These are phyloP conservation scores for Ashbya aceris DNA, from an alignment of 1,139 yeast genomes.

Conservation along the genomic window DNA sequence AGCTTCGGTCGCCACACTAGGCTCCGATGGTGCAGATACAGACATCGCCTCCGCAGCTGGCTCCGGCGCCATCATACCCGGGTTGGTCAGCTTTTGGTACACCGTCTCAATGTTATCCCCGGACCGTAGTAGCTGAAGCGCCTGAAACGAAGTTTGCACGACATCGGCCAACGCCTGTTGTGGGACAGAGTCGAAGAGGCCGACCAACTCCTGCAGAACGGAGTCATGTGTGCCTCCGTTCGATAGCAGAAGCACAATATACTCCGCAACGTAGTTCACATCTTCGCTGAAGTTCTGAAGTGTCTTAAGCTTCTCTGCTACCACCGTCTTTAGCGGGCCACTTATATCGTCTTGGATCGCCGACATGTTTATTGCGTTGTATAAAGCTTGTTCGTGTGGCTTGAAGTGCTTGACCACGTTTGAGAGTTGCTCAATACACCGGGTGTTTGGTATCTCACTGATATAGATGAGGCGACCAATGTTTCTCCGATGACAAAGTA, in stretches of 20 bases:
- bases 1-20: slow-evolving; percentile 8
- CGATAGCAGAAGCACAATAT: slow-evolving; percentile 60
- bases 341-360: slow-evolving; percentile 14
- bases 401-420: too few relatives aligned
- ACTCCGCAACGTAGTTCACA: slow-evolving; percentile 72
- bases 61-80: slow-evolving; percentile 10
- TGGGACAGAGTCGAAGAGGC: slow-evolving; percentile 56
- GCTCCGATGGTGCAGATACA: slow-evolving; percentile 9
- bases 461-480: too few relatives aligned
- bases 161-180: slow-evolving; percentile 35
- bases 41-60: slow-evolving; percentile 4
- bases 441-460: too few relatives aligned
- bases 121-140: slow-evolving; percentile 38
- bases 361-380: slow-evolving; percentile 6
- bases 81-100: slow-evolving; percentile 23
- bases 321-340: slow-evolving; percentile 30
- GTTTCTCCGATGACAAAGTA: too few relatives aligned
- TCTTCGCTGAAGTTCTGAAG: slow-evolving; percentile 46
- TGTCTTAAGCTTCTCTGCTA: slow-evolving; percentile 29
- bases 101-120: slow-evolving; percentile 26
- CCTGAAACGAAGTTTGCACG: slow-evolving; percentile 45
- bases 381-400: too few relatives aligned
- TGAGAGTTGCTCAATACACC: too few relatives aligned
- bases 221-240: slow-evolving; percentile 60
- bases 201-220: slow-evolving; percentile 54